phyloP scores from a whole-genome alignment of 192 early-diverging fungal genomes.

The Dispira parvispora region DNA sequence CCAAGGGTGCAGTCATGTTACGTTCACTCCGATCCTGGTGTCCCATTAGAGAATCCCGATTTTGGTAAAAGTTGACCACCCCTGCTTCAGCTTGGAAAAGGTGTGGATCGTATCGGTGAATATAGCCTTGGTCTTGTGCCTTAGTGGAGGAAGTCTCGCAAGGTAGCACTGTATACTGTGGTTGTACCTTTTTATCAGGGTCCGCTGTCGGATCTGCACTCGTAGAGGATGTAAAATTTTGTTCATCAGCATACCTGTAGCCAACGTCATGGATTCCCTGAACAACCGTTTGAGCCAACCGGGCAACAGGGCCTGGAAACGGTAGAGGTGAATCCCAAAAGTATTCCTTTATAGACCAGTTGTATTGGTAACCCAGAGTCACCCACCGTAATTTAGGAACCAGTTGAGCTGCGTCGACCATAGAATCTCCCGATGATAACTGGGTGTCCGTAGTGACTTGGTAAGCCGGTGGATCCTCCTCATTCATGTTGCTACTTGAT shows the following conservation, averaged over 20 bases:
- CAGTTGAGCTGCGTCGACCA: conserved; percentile 15
- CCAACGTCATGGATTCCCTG: conserved; percentile 32
- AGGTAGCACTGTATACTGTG: background rate
- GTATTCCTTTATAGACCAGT: conserved; percentile 71
- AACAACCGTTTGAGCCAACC: conserved; percentile 48
- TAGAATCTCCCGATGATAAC: too few relatives aligned
- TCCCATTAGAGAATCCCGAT: conserved; percentile 64
- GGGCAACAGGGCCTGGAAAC: conserved; percentile 48
- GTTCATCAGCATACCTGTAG: background rate
- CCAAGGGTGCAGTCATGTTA: conserved; percentile 66
- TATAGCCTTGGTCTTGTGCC: conserved; percentile 1
- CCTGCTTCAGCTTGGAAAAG: conserved; percentile 70
- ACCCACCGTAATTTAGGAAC: conserved; percentile 46
- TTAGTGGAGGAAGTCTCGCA: background rate
- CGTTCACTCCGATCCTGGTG: conserved; percentile 88
- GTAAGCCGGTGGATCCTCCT: background rate
- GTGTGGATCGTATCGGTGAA: conserved; percentile 37
- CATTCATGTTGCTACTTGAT: background rate
- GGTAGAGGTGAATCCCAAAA: conserved; percentile 42
- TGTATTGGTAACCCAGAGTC: conserved; percentile 61
- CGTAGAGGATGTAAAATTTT: background rate
- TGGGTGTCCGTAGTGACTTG: background rate
- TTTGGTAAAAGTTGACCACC: conserved; percentile 85
- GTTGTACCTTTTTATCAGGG: background rate
- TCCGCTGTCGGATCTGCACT: too few relatives aligned